Evolutionary conservation across 2,329 filamentous ascomycete species (phyloP).

Genomic region (Rugonectria rugulosa): DNA sequence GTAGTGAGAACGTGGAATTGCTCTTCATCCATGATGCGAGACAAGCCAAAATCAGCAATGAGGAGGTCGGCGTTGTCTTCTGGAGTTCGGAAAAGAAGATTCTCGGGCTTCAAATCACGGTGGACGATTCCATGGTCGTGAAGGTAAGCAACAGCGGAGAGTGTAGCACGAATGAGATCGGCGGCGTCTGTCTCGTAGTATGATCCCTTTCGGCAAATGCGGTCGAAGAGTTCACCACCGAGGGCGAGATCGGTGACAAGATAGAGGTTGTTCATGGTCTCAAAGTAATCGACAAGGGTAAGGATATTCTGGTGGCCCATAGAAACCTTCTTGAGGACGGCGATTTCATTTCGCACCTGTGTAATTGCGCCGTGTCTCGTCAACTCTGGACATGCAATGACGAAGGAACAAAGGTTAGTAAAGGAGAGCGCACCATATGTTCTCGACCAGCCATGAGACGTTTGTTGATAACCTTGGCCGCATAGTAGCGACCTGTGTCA

Average conservation of each 20-base stretch:
- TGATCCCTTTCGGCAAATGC: conserved; percentile 97
- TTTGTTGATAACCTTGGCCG: conserved; percentile 99
- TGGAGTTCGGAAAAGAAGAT: conserved; percentile 93
- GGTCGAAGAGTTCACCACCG: conserved; percentile 96
- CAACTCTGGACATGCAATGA: conserved; percentile 17
- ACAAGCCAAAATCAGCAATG: conserved; percentile 96
- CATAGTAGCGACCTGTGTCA: conserved; percentile 96
- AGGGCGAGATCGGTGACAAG: conserved; percentile 96
- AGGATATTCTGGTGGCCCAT: conserved; percentile 99
- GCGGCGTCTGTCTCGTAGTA: conserved; percentile 98
- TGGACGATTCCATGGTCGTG: conserved; percentile 99
- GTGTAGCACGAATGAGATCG: conserved; percentile 90
- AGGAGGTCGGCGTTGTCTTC: conserved; percentile 97
- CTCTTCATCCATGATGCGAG: conserved; percentile 98
- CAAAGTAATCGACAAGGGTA: conserved; percentile 98
- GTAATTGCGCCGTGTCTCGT: conserved; percentile 18
- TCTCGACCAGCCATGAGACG: conserved; percentile 95
- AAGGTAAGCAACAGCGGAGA: conserved; percentile 97
- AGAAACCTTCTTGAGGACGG: conserved; percentile 95
- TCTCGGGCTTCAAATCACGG: conserved; percentile 96
- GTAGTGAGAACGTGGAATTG: conserved; percentile 98
- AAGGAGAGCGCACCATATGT: conserved; percentile 78
- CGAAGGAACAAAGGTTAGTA: conserved; percentile 2
- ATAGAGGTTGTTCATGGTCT: conserved; percentile 99
- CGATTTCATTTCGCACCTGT: conserved; percentile 96